phyloP scores from a whole-genome alignment of 257 asterid genomes.

The Mentha longifolia region DNA sequence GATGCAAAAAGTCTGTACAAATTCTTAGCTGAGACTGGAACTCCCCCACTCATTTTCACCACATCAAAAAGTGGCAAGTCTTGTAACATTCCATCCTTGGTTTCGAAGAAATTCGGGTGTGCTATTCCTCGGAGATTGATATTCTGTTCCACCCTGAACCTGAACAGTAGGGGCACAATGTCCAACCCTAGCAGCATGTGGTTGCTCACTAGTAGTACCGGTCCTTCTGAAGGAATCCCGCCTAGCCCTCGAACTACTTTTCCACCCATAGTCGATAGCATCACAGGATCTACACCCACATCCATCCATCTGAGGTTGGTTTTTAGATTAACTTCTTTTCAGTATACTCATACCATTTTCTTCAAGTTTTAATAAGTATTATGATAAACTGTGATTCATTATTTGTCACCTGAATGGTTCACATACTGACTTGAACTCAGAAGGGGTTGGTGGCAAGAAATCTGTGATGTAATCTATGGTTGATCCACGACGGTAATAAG shows the following conservation, averaged over 20 bases:
- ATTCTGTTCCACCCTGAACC: slow-evolving; percentile 11
- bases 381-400: neutral
- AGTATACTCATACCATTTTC: no score
- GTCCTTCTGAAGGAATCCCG: slow-evolving; percentile 35
- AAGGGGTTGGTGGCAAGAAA: no score
- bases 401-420: slow-evolving; percentile 46
- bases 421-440: slow-evolving; percentile 39
- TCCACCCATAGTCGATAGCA: slow-evolving; percentile 20
- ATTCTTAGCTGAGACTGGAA: slow-evolving; percentile 23
- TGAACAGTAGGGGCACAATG: neutral
- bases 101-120: slow-evolving; percentile 15
- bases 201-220: slow-evolving; percentile 23
- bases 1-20: slow-evolving; percentile 19
- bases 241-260: slow-evolving; percentile 23
- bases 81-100: neutral
- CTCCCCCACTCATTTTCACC: slow-evolving; percentile 17
- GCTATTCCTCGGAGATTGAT: slow-evolving; percentile 14
- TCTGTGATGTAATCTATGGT: slow-evolving; percentile 46
- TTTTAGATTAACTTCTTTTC: neutral
- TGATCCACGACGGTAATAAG: slow-evolving; percentile 54
- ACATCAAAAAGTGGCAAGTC: neutral
- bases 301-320: slow-evolving; percentile 32
- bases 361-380: neutral
- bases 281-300: slow-evolving; percentile 25
- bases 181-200: slow-evolving; percentile 28